Evolutionary conservation across 73 alveolate species (phyloP), one percentile per base, ranked within the genome.

Genomic region (Halteria grandinella): DNA sequence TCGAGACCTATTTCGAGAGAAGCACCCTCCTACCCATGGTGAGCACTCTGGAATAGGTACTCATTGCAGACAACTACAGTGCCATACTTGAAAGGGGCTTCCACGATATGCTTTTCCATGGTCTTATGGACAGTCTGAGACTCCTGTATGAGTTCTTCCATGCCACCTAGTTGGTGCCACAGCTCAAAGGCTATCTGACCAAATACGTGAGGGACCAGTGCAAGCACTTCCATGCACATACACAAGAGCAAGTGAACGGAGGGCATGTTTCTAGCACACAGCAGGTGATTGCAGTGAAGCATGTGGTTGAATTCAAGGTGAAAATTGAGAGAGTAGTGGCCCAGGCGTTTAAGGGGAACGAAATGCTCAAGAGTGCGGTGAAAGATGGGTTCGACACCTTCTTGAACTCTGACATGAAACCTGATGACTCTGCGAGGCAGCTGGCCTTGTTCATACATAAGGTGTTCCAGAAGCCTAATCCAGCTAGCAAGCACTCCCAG

Each of bases 351-450:
- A 20, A 60, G 51, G 43, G 43, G n/a, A 60, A 36, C 20, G 77
- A 60, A 24, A 59, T 40, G 15, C 43, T 60, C 40, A 60, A 28
- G 43, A 25, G 24, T 39, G 77, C 77, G 20, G 21, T 40, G 25
- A 60, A 44, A 60, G 77, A 60, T 18, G 77, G 59, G 4, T 60
- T 36, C 34, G 77, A 60, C 8, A 1, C 47, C n/a, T 24, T 60
- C 24, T 2, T 60, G 57, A 60, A 60, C 24, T 5, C 24, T 1
- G 77, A 60, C 24, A 2, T 40, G 2, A 24, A 21, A 36, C 77
- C 77, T 18, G 77, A 60, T 28, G 5, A 37, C 18, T 40, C 60
- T 39, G 15, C 77, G 32, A 60, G 43, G 8, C 11, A 36, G 6
- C 12, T 60, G 3, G 77, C 77, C 24, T 6, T 60, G 18, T 60